Evolutionary conservation across 345 rosid genomes (phyloP), one percentile per base, ranked within the genome.

Genomic region (Hibiscus mutabilis): DNA sequence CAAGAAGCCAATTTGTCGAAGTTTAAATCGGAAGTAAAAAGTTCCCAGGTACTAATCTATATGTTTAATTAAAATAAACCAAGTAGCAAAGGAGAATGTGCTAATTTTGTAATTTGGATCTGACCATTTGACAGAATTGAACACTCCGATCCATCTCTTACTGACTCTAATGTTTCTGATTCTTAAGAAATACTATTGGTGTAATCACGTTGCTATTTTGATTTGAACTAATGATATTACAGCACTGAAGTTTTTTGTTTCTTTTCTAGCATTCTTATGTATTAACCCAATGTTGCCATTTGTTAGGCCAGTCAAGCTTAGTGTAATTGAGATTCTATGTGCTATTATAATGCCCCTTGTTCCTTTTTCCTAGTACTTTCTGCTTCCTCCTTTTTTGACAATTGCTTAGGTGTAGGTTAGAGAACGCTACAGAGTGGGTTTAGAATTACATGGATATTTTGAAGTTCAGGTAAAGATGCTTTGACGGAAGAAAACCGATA

Each of bases 1-100:
- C 95, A 87, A 73, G 97, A 90, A 67, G 82, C 98, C 4, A 90
- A 87, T 76, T 76, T 94, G 44, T 90, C 97, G 0, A 91, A 91
- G 69, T 94, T 94, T 75, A 87, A 88, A 72, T 91, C 96, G 60
- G 88, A 94, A 87, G 89, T 94, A 3, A 78, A 86, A 75, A 90
- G 96, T 74, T 90, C 93, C 15, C 93, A 91, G 92, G 97, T 94
- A 81, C 65, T 56, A 10, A 47, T 64, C 16, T 21, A 59, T 46
- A 4, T 47, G 66, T 10, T 33, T 14, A 21, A 22, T 42, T 4
- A 24, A 25, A 10, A 65, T n/a, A 51, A 51, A 51, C 8, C 16
- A 51, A 44, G 53, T 1, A 4, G 19, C 69, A 66, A 42, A 65
- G 69, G 18, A 22, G 13, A 44, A 24, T 66, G 19, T 66, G 57